phyloP scores from a whole-genome alignment of 2,329 filamentous ascomycete genomes.

The Fusarium camptoceras region DNA sequence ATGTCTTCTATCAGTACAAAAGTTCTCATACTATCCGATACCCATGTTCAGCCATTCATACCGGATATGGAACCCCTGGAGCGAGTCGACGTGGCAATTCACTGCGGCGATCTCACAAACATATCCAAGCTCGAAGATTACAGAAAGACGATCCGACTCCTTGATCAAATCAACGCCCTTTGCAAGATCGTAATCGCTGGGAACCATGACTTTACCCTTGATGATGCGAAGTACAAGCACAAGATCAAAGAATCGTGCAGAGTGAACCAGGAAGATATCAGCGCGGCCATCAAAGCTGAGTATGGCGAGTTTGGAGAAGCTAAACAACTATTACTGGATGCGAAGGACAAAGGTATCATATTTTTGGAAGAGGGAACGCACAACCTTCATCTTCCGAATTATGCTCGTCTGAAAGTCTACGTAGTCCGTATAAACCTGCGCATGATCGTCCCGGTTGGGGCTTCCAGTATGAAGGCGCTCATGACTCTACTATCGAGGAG shows the following conservation, averaged over 20 bases:
- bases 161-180: slow-evolving; percentile 55
- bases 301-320: slow-evolving; percentile 56
- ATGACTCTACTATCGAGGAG: slow-evolving; percentile 45
- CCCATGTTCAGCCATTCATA: slow-evolving; percentile 21
- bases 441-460: slow-evolving; percentile 51
- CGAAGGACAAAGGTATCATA: slow-evolving; percentile 49
- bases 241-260: slow-evolving; percentile 41
- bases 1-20: slow-evolving; percentile 25
- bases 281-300: slow-evolving; percentile 29
- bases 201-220: slow-evolving; percentile 63
- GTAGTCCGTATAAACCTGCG: slow-evolving; percentile 60
- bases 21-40: slow-evolving; percentile 37
- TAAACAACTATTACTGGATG: slow-evolving; percentile 45
- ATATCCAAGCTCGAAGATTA: slow-evolving; percentile 58
- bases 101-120: slow-evolving; percentile 63
- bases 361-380: slow-evolving; percentile 59
- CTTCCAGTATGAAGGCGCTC: slow-evolving; percentile 56
- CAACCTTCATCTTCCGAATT: slow-evolving; percentile 54
- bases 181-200: slow-evolving; percentile 64
- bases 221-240: slow-evolving; percentile 50
- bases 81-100: slow-evolving; percentile 57
- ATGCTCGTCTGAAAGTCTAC: slow-evolving; percentile 56
- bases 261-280: slow-evolving; percentile 9
- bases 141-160: slow-evolving; percentile 51
- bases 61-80: neutral